Evolutionary conservation across 148 eudicot species (phyloP), one percentile per base, ranked within the genome.

Genomic region (Cornus suecica): DNA sequence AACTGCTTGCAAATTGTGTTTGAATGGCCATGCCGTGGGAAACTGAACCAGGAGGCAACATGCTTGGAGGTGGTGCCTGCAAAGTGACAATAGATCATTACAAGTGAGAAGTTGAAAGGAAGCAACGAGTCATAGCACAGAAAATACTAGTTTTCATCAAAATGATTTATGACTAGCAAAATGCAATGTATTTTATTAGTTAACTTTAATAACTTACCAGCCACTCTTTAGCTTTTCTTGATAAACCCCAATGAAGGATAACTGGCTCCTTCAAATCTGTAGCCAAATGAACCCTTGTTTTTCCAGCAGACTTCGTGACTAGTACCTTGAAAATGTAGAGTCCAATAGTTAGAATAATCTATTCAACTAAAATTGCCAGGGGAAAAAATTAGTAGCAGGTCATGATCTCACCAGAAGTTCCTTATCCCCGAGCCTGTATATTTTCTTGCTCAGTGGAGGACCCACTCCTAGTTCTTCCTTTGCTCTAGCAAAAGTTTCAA

Each of bases 321-420:
- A 34, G 41, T 77, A 88, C 97, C 99, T 95, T 78, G 64, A 65
- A 68, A 73, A 41, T 41, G 32, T 18, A 65, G 51, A 24, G 29
- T 15, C 22, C 31, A 54, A 22, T 24, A 31, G 73, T 77, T 72
- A 82, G 15, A 42, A 18, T 58, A 65, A 56, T 28, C 45, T 79
- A 37, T 11, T 42, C 22, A 72, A 76, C 68, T 65, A 76, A 26
- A 48, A 31, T 29, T 15, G 5, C 30, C 20, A 0, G 5, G 18
- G 25, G 18, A 29, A 25, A 32, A 56, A 63, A 16, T 10, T 29
- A 72, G 32, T 2, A 58, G 31, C 32, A 80, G 4, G 32, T 20
- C 62, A 71, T 80, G 20, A 77, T 79, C 94, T 85, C 81, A 95
- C 99, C 93, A 95, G 81, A 83, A 95, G 89, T 71, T 95, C 92